phyloP scores from a whole-genome alignment of 2,329 filamentous ascomycete genomes.

The Blastomyces parvus region DNA sequence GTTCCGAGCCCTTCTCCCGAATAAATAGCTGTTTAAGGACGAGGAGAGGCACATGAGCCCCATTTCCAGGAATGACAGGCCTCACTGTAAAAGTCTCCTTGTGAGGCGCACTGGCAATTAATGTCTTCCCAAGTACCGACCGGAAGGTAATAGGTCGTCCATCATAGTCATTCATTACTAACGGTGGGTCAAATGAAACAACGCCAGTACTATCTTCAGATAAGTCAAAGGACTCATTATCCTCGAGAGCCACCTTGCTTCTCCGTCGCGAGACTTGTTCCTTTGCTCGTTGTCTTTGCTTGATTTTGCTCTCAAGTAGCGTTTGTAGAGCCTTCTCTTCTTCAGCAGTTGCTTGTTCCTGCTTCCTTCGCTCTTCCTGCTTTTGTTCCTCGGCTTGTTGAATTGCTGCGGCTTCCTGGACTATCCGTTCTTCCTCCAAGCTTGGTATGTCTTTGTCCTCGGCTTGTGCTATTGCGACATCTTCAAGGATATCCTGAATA shows the following conservation, averaged over 20 bases:
- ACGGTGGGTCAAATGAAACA: conserved; percentile 35
- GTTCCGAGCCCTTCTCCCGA: conserved; percentile 48
- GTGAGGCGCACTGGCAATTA: conserved; percentile 55
- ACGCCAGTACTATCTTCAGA: conserved; percentile 29
- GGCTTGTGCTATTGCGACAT: conserved; percentile 69
- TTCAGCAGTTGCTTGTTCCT: conserved; percentile 33
- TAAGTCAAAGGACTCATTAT: conserved; percentile 24
- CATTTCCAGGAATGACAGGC: conserved; percentile 50
- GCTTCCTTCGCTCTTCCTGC: conserved; percentile 40
- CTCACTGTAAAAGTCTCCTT: conserved; percentile 60
- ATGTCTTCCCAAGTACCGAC: conserved; percentile 58
- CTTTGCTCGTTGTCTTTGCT: conserved; percentile 30
- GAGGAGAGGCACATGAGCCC: conserved; percentile 51
- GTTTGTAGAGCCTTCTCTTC: conserved; percentile 32
- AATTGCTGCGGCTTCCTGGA: conserved; percentile 60
- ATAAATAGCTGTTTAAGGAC: conserved; percentile 64
- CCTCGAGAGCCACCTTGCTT: conserved; percentile 28
- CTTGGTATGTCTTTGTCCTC: conserved; percentile 70
- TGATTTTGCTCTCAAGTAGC: conserved; percentile 31
- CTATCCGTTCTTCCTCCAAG: conserved; percentile 77
- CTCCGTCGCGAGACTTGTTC: conserved; percentile 31
- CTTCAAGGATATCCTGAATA: conserved; percentile 65
- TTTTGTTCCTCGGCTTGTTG: conserved; percentile 42
- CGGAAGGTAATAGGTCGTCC: conserved; percentile 60
- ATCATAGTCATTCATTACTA: conserved; percentile 51